phyloP scores from a whole-genome alignment of 306 rosid species.

The Alnus glutinosa region DNA sequence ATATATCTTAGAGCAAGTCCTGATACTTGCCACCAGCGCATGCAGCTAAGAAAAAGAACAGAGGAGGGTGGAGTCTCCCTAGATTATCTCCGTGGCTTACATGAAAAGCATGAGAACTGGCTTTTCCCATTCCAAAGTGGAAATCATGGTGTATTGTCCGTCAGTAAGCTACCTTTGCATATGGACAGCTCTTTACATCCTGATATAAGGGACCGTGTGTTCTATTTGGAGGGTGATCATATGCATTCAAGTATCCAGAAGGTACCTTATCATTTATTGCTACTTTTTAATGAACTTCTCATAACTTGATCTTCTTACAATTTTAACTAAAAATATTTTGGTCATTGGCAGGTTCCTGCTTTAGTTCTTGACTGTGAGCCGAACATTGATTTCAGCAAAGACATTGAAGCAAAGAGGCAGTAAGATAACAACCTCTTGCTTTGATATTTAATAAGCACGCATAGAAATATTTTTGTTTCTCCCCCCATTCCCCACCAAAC shows the following conservation, averaged over 20 bases:
- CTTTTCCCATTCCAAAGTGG: constrained; percentile 78
- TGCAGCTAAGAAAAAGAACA: constrained; percentile 73
- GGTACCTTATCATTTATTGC: constrained; percentile 43
- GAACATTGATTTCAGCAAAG: constrained; percentile 95
- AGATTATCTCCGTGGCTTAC: constrained; percentile 79
- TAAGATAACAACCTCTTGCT: constrained; percentile 46
- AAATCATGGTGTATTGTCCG: constrained; percentile 73
- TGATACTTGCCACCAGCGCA: constrained; percentile 94
- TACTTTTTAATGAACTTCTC: constrained; percentile 14
- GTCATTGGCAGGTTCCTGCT: constrained; percentile 81
- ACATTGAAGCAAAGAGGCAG: constrained; percentile 91
- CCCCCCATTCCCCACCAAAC: neutral
- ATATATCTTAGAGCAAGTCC: constrained; percentile 99
- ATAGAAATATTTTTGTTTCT: neutral
- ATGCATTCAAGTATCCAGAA: constrained; percentile 98
- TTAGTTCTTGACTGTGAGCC: constrained; percentile 97
- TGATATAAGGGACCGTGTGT: constrained; percentile 85
- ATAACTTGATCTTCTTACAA: constrained; percentile 4
- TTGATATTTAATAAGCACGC: constrained; percentile 14
- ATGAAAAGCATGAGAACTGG: constrained; percentile 99
- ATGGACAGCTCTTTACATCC: constrained; percentile 81
- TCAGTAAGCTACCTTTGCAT: constrained; percentile 64
- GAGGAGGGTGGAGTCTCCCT: constrained; percentile 94
- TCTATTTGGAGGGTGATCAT: constrained; percentile 90
- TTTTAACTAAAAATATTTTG: constrained; percentile 20